Percentiles rank a stretch among this genome's conserved stretches.
These are phyloP conservation scores for Mycena rosella DNA, from an alignment of 768 basidiomycete species.

Conservation along the genomic window DNA sequence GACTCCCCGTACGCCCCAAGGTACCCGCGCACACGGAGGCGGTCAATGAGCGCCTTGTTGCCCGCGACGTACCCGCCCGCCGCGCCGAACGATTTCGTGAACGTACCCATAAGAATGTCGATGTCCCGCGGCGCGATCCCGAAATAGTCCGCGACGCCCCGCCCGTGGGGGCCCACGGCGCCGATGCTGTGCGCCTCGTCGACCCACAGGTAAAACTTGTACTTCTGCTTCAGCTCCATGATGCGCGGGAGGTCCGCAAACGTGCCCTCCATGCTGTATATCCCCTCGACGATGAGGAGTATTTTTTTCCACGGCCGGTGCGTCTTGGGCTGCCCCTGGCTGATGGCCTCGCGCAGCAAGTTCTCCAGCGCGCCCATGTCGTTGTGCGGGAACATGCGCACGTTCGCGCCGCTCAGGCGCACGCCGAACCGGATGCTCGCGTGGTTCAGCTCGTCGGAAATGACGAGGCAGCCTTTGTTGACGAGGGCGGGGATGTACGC, in stretches of 20 bases:
- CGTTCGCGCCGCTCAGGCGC: slow-evolving; percentile 87
- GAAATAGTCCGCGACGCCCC: slow-evolving; percentile 97
- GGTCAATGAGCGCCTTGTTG: slow-evolving; percentile 81
- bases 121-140: slow-evolving; percentile 82
- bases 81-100: slow-evolving; percentile 95
- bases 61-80: slow-evolving; percentile 97
- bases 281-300: slow-evolving; percentile 91
- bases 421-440: slow-evolving; percentile 95
- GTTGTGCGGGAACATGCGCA: slow-evolving; percentile 98
- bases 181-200: slow-evolving; percentile 99
- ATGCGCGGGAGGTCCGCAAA: slow-evolving; percentile 86
- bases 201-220: slow-evolving; percentile 98
- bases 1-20: slow-evolving; percentile 90
- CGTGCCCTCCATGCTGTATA: slow-evolving; percentile 99
- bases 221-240: slow-evolving; percentile 90
- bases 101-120: slow-evolving; percentile 98
- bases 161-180: slow-evolving; percentile 93
- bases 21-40: slow-evolving; percentile 85
- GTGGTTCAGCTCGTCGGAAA: slow-evolving; percentile 98
- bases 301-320: slow-evolving; percentile 99
- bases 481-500: slow-evolving; percentile 94
- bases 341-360: slow-evolving; percentile 90
- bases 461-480: slow-evolving; percentile 91
- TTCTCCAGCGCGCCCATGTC: slow-evolving; percentile 87
- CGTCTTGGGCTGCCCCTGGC: slow-evolving; percentile 97